Evolutionary conservation across 2,329 filamentous ascomycete genomes (phyloP).

Genomic region (Neofusicoccum umdonicola): DNA sequence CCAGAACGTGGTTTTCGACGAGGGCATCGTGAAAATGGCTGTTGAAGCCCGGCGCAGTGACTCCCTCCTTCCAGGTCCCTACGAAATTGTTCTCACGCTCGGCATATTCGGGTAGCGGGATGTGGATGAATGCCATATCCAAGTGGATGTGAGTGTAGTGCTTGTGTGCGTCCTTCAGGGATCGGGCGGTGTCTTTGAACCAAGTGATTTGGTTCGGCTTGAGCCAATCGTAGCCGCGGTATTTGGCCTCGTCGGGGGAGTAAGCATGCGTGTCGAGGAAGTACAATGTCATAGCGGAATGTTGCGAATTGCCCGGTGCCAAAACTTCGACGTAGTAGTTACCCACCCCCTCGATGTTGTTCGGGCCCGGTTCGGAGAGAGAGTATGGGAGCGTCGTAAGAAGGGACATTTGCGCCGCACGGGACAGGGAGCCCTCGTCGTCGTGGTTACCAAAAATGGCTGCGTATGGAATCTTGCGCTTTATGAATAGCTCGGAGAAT

Average conservation of each 20-base stretch:
- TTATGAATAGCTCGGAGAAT: conserved; percentile 77
- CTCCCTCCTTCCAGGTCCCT: conserved; percentile 75
- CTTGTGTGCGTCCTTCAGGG: conserved; percentile 64
- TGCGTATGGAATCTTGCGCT: conserved; percentile 87
- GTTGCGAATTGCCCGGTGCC: conserved; percentile 72
- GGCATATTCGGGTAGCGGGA: conserved; percentile 86
- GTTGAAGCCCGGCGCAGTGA: conserved; percentile 87
- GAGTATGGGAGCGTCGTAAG: conserved; percentile 87
- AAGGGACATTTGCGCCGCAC: conserved; percentile 77
- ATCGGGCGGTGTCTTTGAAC: conserved; percentile 77
- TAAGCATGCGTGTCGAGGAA: conserved; percentile 91
- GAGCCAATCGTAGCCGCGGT: conserved; percentile 94
- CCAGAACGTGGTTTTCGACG: conserved; percentile 77
- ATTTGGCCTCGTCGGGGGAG: conserved; percentile 83
- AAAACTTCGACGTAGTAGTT: conserved; percentile 94
- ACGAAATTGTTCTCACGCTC: conserved; percentile 57
- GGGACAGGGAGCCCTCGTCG: conserved; percentile 79
- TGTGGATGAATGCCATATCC: conserved; percentile 96
- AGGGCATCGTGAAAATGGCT: conserved; percentile 90
- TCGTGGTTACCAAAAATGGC: conserved; percentile 98
- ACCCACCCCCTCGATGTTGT: conserved; percentile 82
- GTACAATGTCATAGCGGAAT: conserved; percentile 93
- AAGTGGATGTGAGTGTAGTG: conserved; percentile 91
- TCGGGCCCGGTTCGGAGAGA: conserved; percentile 78
- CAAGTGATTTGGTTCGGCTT: conserved; percentile 92